Evolutionary conservation across 2,329 filamentous ascomycete genomes (phyloP).

Genomic region (Aureobasidium sp.): DNA sequence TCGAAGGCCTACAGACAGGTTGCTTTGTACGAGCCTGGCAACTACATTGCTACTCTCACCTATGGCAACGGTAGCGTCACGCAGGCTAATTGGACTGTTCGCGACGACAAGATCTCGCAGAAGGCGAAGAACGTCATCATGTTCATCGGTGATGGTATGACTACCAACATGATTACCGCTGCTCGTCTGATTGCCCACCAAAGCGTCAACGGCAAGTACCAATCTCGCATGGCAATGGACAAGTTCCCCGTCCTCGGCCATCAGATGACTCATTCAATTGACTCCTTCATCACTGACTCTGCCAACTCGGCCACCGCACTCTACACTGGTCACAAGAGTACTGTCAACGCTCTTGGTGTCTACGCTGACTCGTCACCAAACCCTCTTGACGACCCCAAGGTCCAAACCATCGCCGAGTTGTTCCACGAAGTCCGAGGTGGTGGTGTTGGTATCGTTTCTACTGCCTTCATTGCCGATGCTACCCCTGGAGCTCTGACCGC

Average conservation of each 20-base stretch:
- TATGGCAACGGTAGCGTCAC: constrained; percentile 70
- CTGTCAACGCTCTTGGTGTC: constrained; percentile 74
- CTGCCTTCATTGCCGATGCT: constrained; percentile 75
- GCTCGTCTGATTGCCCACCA: constrained; percentile 76
- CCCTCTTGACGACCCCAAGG: constrained; percentile 74
- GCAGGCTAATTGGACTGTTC: constrained; percentile 68
- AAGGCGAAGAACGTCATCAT: constrained; percentile 80
- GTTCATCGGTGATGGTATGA: constrained; percentile 68
- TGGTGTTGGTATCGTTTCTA: constrained; percentile 59
- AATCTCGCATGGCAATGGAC: constrained; percentile 64
- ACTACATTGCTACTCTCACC: constrained; percentile 66
- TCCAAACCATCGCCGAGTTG: constrained; percentile 75
- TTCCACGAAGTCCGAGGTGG: constrained; percentile 62
- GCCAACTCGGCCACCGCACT: constrained; percentile 78
- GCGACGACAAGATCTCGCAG: constrained; percentile 60
- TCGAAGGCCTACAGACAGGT: constrained; percentile 72
- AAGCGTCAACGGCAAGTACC: constrained; percentile 77
- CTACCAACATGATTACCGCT: constrained; percentile 72
- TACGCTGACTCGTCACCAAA: constrained; percentile 71
- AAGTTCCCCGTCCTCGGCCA: constrained; percentile 78
- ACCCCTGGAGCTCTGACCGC: constrained; percentile 69
- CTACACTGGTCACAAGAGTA: constrained; percentile 77
- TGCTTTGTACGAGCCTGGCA: constrained; percentile 69
- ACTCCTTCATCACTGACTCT: constrained; percentile 78
- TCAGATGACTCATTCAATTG: constrained; percentile 82